Evolutionary conservation across 441 rosid genomes (phyloP).

Genomic region (Francoa sonchifolia): DNA sequence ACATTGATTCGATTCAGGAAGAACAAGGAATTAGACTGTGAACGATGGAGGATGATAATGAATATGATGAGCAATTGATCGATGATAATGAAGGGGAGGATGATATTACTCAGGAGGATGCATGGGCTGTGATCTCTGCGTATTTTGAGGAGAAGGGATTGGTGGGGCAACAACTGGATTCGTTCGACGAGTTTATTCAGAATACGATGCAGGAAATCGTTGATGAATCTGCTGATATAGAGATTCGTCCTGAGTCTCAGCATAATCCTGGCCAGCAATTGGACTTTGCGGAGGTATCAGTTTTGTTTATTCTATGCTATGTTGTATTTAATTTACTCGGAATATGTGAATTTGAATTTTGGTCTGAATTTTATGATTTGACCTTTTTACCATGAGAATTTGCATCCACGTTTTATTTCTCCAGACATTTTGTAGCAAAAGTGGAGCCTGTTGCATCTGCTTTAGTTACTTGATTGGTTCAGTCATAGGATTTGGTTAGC

Average conservation of each 20-base stretch:
- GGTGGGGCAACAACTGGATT: slow-evolving; percentile 88
- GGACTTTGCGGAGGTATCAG: slow-evolving; percentile 72
- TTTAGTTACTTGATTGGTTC: no score
- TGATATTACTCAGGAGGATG: slow-evolving; percentile 86
- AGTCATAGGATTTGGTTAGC: no score
- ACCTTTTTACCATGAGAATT: no score
- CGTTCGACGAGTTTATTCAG: slow-evolving; percentile 93
- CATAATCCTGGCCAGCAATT: slow-evolving; percentile 87
- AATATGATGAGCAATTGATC: slow-evolving; percentile 35
- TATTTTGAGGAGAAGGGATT: slow-evolving; percentile 93
- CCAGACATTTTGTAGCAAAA: no score
- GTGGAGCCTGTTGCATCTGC: no score
- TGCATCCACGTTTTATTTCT: no score
- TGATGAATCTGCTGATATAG: slow-evolving; percentile 74
- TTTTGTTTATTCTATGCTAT: not conserved
- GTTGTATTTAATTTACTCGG: not conserved
- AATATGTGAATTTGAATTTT: no score
- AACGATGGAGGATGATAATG: slow-evolving; percentile 44
- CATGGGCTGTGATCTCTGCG: slow-evolving; percentile 89
- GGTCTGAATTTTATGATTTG: no score
- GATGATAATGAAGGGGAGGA: slow-evolving; percentile 52
- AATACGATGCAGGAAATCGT: slow-evolving; percentile 96
- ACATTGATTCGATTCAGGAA: no score
- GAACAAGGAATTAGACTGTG: no score
- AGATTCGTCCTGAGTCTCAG: slow-evolving; percentile 94